phyloP scores from a whole-genome alignment of 257 asterid genomes.

The Agastache rugosa region DNA sequence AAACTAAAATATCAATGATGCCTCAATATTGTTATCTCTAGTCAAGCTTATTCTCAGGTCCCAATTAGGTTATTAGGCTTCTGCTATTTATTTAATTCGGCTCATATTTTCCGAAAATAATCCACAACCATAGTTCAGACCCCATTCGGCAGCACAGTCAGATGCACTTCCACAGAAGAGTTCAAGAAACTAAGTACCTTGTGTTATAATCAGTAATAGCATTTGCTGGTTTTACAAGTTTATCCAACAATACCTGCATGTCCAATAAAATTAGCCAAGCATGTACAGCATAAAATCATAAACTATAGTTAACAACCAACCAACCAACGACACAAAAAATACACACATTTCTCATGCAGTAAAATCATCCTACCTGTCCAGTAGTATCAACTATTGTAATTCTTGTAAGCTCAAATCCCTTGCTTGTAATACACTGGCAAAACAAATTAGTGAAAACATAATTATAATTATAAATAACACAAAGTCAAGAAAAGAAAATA shows the following conservation, averaged over 20 bases:
- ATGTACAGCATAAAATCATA: constrained; percentile 3
- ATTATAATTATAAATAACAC: neutral
- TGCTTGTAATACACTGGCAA: constrained; percentile 79
- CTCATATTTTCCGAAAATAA: constrained; percentile 25
- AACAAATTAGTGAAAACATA: constrained; percentile 26
- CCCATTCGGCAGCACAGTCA: neutral
- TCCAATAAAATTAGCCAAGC: constrained; percentile 39
- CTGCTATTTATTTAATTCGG: neutral
- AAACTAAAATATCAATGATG: neutral
- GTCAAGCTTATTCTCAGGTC: constrained; percentile 1
- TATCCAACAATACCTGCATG: constrained; percentile 89
- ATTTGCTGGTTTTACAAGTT: constrained; percentile 89
- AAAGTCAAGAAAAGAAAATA: constrained; percentile 14
- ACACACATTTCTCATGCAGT: neutral
- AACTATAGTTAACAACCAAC: neutral
- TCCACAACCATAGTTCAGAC: constrained; percentile 19
- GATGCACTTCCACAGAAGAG: constrained; percentile 17
- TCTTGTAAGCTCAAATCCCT: constrained; percentile 96
- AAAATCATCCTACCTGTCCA: constrained; percentile 65
- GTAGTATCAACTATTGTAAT: constrained; percentile 74
- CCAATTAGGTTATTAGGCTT: constrained; percentile 23
- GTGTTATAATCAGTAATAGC: constrained; percentile 91
- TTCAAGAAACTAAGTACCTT: constrained; percentile 54
- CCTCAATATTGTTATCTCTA: neutral
- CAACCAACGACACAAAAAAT: constrained; percentile 21